Conservation (phyloP, 2,329 filamentous ascomycete genomes). For the Chaetoscypha palmicola region DNA sequence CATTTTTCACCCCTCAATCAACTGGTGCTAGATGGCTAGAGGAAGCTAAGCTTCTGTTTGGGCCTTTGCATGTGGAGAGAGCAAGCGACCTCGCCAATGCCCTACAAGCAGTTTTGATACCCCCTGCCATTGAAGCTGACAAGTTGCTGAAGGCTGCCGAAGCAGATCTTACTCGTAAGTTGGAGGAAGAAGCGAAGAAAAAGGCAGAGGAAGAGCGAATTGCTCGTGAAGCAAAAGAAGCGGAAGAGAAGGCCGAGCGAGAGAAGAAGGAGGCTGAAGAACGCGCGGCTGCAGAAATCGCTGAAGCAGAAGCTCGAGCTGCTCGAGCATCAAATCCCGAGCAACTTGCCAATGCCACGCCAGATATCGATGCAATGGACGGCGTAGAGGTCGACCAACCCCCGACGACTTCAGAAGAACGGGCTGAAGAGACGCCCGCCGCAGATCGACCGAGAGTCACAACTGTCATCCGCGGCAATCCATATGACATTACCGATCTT, state of each 20-base stretch:
- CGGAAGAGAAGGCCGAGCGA: conserved; percentile 56
- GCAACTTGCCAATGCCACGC: conserved; percentile 27
- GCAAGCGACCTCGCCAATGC: conserved; percentile 59
- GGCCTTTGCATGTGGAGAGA: conserved; percentile 59
- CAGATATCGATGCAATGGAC: conserved; percentile 52
- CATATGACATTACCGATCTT: conserved; percentile 87
- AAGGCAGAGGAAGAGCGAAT: conserved; percentile 59
- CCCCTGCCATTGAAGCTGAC: conserved; percentile 75
- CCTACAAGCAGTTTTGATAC: conserved; percentile 68
- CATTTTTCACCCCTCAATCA: conserved; percentile 57
- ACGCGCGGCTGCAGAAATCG: conserved; percentile 53
- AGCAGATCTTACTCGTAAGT: conserved; percentile 47
- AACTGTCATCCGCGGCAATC: conserved; percentile 77
- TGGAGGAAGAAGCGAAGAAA: conserved; percentile 54
- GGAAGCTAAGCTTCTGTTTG: conserved; percentile 82
- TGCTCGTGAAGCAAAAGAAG: conserved; percentile 62
- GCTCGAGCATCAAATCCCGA: conserved; percentile 41
- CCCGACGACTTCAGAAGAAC: conserved; percentile 29
- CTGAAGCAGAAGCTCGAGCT: conserved; percentile 43
- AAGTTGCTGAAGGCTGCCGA: conserved; percentile 59
- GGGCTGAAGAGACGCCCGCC: conserved; percentile 36
- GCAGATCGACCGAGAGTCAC: conserved; percentile 57
- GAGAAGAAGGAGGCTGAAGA: conserved; percentile 68
- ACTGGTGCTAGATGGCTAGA: conserved; percentile 81
- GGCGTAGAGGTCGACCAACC: conserved; percentile 55